A percentile compares a stretch with the other conserved stretches of the same genome.
Conservation (phyloP, 202 grass and related monocot genomes). For the Panicum virgatum region DNA sequence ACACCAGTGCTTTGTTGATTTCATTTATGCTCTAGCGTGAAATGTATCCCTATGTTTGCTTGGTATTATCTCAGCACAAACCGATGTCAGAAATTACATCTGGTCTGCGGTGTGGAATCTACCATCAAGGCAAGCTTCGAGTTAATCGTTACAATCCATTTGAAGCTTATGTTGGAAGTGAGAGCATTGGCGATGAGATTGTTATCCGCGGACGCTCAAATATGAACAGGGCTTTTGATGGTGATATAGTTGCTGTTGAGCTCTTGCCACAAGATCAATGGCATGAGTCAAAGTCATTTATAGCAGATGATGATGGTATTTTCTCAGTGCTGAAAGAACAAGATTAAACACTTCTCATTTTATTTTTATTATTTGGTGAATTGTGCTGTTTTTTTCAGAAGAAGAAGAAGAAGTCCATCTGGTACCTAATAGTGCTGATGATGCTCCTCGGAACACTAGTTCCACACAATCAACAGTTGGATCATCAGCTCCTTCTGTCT, state of each 20-base stretch:
- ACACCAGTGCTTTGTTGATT: background rate
- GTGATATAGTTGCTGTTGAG: slow-evolving; percentile 96
- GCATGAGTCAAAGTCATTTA: slow-evolving; percentile 73
- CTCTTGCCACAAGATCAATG: slow-evolving; percentile 86
- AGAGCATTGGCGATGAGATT: slow-evolving; percentile 97
- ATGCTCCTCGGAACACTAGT: slow-evolving; percentile 71
- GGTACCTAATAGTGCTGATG: slow-evolving; percentile 84
- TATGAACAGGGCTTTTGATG: slow-evolving; percentile 98
- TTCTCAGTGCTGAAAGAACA: slow-evolving; percentile 21
- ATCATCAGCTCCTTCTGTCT: slow-evolving; percentile 52
- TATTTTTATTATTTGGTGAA: slow-evolving; percentile 28
- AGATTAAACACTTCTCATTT: slow-evolving; percentile 1
- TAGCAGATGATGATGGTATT: slow-evolving; percentile 81
- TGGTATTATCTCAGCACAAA: slow-evolving; percentile 76
- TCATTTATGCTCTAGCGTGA: background rate
- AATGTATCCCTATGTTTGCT: slow-evolving; percentile 8
- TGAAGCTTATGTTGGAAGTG: slow-evolving; percentile 95
- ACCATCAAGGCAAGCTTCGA: slow-evolving; percentile 92
- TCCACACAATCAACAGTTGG: slow-evolving; percentile 45
- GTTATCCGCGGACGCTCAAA: slow-evolving; percentile 84
- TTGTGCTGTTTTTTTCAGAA: slow-evolving; percentile 48
- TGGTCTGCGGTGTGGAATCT: slow-evolving; percentile 81
- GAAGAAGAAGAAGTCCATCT: slow-evolving; percentile 87
- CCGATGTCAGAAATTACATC: slow-evolving; percentile 97
- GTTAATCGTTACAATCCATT: slow-evolving; percentile 99